phyloP scores from a whole-genome alignment of 176 grass and related monocot genomes.

The Ampelocalamus luodianensis region DNA sequence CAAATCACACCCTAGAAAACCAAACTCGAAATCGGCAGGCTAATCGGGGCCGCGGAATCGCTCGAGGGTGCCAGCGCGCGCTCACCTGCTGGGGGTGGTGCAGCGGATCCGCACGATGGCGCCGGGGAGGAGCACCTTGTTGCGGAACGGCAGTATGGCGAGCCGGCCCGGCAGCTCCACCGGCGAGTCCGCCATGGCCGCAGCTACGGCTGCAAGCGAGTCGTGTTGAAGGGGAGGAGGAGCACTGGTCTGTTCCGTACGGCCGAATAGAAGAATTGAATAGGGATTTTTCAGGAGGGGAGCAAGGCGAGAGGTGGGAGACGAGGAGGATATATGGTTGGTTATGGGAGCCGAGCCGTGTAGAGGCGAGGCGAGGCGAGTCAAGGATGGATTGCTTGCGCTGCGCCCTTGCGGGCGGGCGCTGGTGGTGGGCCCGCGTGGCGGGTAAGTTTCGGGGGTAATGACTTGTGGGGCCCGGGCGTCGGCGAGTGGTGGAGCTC shows the following conservation, averaged over 20 bases:
- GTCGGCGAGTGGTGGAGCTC: neutral
- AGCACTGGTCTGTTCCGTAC: neutral
- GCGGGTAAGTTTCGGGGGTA: neutral
- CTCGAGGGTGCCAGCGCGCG: too few species aligned
- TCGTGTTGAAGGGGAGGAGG: neutral
- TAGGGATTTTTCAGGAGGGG: neutral
- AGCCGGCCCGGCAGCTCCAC: conserved; percentile 85
- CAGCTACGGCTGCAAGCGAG: neutral
- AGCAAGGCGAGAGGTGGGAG: conserved; percentile 27
- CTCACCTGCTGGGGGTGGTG: conserved; percentile 92
- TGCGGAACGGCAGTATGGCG: conserved; percentile 93
- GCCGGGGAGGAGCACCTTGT: conserved; percentile 92
- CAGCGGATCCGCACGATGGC: conserved; percentile 96
- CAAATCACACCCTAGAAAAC: conserved; percentile 22
- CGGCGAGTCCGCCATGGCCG: conserved; percentile 66
- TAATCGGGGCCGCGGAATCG: neutral
- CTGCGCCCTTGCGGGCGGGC: neutral
- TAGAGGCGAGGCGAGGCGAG: neutral
- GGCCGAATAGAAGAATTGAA: neutral
- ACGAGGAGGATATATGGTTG: conserved; percentile 28
- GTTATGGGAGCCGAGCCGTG: neutral
- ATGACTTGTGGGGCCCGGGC: neutral
- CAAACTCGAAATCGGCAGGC: neutral
- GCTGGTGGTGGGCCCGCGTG: conserved; percentile 4
- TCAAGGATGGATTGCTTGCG: conserved; percentile 25